Base-by-base conservation (phyloP, 345 rosid genomes). In the Citrus mangshanensis region DNA sequence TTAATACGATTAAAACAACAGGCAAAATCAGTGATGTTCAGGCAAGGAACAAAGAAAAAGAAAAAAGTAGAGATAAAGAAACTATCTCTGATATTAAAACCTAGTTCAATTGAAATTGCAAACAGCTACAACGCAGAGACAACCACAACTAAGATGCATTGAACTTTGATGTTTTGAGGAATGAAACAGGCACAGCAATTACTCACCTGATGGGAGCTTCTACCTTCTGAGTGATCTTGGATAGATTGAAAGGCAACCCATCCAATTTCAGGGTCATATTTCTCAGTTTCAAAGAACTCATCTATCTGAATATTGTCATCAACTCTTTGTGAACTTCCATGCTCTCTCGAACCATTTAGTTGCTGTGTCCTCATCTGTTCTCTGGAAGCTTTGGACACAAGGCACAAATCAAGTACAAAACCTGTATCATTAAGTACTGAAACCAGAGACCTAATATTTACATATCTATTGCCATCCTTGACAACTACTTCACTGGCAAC, bases 401-500 rank as follows among this genome's bases (percentile, higher is more conserved):
- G 98, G 79, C 90, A 75, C 77, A 94, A 40, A 82, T 96, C 97
- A 77, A 96, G 88, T 2, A 81, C 27, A 83, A 91, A 84, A 72
- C 87, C 97, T 59, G 98, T 89, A 68, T 28, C 81, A 85, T 96
- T 96, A 74, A 78, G 85, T 77, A 96, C 89, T 12, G 97, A 89
- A 72, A 93, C 97, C 79, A 96, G 90, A 74, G 99, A 93, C 84
- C 98, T 88, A 73, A 96, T 89, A 84, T 87, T 90, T 75, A 96
- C 95, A 81, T 87, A 88, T 90, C 93, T 88, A 73, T 91, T 86
- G 28, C 97, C 97, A 82, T 94, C 95, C 83, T 87, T 86, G 76
- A 96, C 87, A 73, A 83, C 89, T 76, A 94, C 97, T 93, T 96
- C 95, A 89, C 99, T 91, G 64, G 97, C 99, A 82, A 96, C 90